Evolutionary conservation across 148 eudicot genomes (phyloP).

Genomic region (Heliosperma pusillum): DNA sequence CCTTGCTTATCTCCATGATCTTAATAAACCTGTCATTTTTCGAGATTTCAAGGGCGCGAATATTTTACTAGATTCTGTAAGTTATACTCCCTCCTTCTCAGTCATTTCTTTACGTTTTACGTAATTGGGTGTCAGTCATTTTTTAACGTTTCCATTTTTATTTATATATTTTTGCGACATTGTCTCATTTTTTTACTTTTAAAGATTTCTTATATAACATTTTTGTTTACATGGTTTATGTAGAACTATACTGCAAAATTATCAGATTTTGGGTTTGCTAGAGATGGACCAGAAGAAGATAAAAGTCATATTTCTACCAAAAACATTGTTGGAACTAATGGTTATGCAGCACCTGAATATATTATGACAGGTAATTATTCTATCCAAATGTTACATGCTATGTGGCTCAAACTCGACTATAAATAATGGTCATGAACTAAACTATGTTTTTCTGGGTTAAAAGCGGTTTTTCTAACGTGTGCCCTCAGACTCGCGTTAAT

Average conservation of each 20-base stretch:
- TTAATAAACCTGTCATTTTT: constrained; percentile 61
- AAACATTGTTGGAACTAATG: constrained; percentile 61
- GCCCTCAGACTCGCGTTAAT: too few relatives aligned
- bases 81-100: constrained; percentile 33
- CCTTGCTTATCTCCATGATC: constrained; percentile 70
- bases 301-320: constrained; percentile 56
- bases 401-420: background rate
- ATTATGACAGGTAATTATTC: constrained; percentile 46
- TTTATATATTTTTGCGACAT: too few relatives aligned
- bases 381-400: background rate
- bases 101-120: too few relatives aligned
- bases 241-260: constrained; percentile 69
- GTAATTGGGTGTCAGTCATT: too few relatives aligned
- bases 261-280: constrained; percentile 75
- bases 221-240: background rate
- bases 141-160: too few relatives aligned
- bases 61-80: constrained; percentile 67
- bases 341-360: constrained; percentile 62
- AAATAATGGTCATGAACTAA: background rate
- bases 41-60: constrained; percentile 81
- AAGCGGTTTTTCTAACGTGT: too few relatives aligned
- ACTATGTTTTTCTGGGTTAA: too few relatives aligned
- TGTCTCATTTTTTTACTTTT: background rate
- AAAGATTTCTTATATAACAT: background rate
- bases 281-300: constrained; percentile 74